phyloP scores from a whole-genome alignment of 352 stramenopile genomes.

The Detonula confervacea region DNA sequence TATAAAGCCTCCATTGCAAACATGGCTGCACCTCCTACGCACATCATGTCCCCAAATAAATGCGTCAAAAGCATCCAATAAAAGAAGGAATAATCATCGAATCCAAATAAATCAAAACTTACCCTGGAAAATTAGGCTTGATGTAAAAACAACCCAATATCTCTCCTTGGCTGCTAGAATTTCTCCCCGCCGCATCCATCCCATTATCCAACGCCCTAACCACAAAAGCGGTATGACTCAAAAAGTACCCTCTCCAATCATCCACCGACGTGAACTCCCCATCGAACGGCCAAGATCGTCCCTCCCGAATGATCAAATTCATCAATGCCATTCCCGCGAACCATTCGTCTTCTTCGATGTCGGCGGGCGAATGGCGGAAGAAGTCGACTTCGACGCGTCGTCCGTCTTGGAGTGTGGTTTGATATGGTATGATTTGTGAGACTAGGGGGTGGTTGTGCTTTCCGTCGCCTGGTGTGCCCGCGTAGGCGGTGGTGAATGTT shows the following conservation, averaged over 20 bases:
- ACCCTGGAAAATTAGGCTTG: conserved; percentile 83
- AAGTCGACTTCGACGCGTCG: conserved; percentile 59
- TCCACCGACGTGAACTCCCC: conserved; percentile 62
- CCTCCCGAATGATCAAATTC: conserved; percentile 73
- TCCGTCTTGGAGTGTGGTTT: conserved; percentile 51
- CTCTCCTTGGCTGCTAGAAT: conserved; percentile 37
- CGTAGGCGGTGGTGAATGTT: conserved; percentile 61
- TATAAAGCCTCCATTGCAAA: conserved; percentile 85
- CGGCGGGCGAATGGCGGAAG: conserved; percentile 32
- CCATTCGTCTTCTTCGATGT: conserved; percentile 56
- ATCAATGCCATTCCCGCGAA: conserved; percentile 61
- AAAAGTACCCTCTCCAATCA: conserved; percentile 75
- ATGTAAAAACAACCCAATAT: conserved; percentile 82
- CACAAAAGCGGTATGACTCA: conserved; percentile 80
- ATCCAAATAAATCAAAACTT: neutral
- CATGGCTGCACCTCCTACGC: conserved; percentile 64
- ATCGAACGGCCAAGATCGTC: conserved; percentile 77
- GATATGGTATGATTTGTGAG: conserved; percentile 38
- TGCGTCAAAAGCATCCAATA: neutral
- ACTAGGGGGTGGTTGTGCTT: conserved; percentile 42
- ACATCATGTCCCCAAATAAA: neutral
- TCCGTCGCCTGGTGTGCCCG: conserved; percentile 50
- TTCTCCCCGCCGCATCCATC: conserved; percentile 34
- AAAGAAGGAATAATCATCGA: neutral
- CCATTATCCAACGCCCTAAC: conserved; percentile 63